phyloP scores from a whole-genome alignment of 768 basidiomycete genomes.

The Pluteus cervinus region DNA sequence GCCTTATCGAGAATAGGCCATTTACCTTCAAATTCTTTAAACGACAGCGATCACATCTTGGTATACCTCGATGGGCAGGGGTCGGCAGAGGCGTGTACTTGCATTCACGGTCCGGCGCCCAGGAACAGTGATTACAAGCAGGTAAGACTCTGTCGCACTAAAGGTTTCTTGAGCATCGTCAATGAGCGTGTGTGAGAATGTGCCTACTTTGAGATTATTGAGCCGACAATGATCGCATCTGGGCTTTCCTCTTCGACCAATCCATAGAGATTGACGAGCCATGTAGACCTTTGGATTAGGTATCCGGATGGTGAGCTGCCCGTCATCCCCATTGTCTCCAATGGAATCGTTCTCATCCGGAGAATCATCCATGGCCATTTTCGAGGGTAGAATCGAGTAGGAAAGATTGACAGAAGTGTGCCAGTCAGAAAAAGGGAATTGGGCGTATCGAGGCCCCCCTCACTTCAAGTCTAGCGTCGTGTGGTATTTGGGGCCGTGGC shows the following conservation, averaged over 20 bases:
- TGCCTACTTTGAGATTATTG: slow-evolving; percentile 66
- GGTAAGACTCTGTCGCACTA: slow-evolving; percentile 71
- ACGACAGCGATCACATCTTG: slow-evolving; percentile 68
- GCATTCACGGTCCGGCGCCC: slow-evolving; percentile 58
- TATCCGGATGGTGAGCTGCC: slow-evolving; percentile 56
- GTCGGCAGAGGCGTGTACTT: slow-evolving; percentile 71
- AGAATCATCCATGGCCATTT: slow-evolving; percentile 22
- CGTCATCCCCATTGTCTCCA: slow-evolving; percentile 39
- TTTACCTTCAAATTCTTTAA: slow-evolving; percentile 59
- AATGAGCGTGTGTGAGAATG: slow-evolving; percentile 5
- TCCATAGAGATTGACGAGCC: slow-evolving; percentile 70
- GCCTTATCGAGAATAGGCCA: slow-evolving; percentile 4
- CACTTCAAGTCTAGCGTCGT: too few species aligned
- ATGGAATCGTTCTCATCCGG: slow-evolving; percentile 30
- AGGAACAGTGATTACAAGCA: slow-evolving; percentile 66
- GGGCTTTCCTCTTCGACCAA: slow-evolving; percentile 68
- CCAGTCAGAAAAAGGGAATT: slow-evolving; percentile 1
- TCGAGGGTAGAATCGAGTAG: not conserved
- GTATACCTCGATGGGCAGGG: slow-evolving; percentile 70
- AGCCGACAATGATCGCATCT: slow-evolving; percentile 69
- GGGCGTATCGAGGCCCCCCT: too few species aligned
- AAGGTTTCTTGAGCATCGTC: too few species aligned
- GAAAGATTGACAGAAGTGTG: slow-evolving; percentile 4
- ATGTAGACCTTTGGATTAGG: slow-evolving; percentile 63
- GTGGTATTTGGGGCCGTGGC: too few species aligned